Conservation (phyloP, 176 grass and related monocot species). For the Carex pumila region DNA sequence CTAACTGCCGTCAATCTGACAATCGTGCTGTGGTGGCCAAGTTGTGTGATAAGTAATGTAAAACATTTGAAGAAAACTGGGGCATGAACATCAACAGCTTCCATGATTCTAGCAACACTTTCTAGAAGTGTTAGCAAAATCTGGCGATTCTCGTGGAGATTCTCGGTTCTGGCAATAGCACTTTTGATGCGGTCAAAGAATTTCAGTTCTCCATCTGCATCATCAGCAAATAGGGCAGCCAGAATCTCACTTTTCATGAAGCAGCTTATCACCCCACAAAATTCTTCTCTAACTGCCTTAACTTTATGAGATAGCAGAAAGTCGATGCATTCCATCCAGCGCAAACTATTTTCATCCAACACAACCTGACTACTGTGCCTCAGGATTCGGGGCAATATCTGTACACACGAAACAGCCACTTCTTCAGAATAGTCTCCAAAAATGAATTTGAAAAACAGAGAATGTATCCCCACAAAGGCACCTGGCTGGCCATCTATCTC, state of each 20-base stretch:
- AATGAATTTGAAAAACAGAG: constrained; percentile 73
- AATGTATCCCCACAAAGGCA: constrained; percentile 37
- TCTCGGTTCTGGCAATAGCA: constrained; percentile 40
- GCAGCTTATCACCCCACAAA: constrained; percentile 63
- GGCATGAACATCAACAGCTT: constrained; percentile 55
- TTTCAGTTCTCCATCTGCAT: constrained; percentile 34
- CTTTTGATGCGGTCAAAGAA: constrained; percentile 70
- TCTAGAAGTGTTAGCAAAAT: constrained; percentile 66
- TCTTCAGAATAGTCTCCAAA: constrained; percentile 52
- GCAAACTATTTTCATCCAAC: constrained; percentile 48
- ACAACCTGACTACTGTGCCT: constrained; percentile 44
- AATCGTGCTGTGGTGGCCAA: constrained; percentile 50
- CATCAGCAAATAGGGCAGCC: constrained; percentile 61
- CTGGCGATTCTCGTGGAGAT: constrained; percentile 54
- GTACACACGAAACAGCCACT: constrained; percentile 44
- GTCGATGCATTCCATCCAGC: constrained; percentile 66
- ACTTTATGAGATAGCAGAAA: constrained; percentile 64
- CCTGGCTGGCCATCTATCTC: constrained; percentile 25
- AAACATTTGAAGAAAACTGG: constrained; percentile 68
- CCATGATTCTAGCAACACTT: constrained; percentile 61
- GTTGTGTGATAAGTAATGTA: constrained; percentile 63
- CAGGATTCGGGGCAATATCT: constrained; percentile 76
- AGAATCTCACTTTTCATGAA: constrained; percentile 60
- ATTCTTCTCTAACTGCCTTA: constrained; percentile 75
- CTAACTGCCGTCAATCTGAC: constrained; percentile 56